Percentiles rank a stretch among this genome's conserved stretches.
phyloP scores from a whole-genome alignment of 306 rosid genomes.

The Cicer pinnatifidum region DNA sequence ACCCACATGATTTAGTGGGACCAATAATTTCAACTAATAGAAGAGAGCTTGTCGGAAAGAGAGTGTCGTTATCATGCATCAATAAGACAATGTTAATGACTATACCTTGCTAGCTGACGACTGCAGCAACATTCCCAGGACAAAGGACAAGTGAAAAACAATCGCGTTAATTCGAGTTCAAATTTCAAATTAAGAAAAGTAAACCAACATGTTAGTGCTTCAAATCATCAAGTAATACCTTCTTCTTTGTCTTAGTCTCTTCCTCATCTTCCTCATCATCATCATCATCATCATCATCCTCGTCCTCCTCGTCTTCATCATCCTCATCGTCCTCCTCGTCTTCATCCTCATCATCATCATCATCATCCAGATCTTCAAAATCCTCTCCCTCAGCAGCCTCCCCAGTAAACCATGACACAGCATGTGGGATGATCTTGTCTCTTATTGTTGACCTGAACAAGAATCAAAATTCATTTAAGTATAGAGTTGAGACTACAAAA shows the following conservation, averaged over 20 bases:
- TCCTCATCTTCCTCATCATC: conserved; percentile 52
- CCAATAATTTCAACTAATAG: neutral
- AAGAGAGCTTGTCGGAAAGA: neutral
- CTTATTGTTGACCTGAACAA: conserved; percentile 66
- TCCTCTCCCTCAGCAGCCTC: conserved; percentile 67
- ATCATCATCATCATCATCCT: conserved; percentile 47
- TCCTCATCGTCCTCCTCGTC: conserved; percentile 52
- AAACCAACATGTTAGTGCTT: neutral
- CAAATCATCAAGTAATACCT: conserved; percentile 44
- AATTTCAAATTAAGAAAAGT: neutral
- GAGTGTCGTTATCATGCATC: neutral
- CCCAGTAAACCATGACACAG: conserved; percentile 86
- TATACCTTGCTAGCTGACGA: conserved; percentile 58
- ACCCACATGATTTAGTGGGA: neutral
- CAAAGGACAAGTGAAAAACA: neutral
- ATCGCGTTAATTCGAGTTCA: neutral
- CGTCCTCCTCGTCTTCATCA: conserved; percentile 43
- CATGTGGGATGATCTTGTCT: conserved; percentile 84
- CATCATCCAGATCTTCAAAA: conserved; percentile 43
- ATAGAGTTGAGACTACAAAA: neutral
- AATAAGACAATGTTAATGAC: neutral
- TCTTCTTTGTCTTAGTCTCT: conserved; percentile 54
- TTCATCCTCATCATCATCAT: conserved; percentile 54
- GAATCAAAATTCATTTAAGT: neutral
- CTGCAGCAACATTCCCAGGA: conserved; percentile 46